Base-by-base conservation (phyloP, 352 stramenopile genomes). In the Phytophthora multivora region DNA sequence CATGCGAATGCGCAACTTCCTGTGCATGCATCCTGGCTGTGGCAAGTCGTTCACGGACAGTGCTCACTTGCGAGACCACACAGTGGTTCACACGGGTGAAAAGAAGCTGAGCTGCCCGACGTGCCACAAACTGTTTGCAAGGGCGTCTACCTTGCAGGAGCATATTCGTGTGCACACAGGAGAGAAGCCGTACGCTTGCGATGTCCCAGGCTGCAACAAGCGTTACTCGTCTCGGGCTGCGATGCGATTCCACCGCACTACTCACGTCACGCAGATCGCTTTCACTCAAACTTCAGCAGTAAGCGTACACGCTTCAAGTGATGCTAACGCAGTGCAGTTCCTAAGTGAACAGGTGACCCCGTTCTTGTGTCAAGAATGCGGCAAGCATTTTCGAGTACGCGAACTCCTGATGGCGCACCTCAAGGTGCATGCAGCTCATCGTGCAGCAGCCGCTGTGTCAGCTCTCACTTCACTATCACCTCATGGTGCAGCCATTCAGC, bases 11-110 rank as follows among this genome's bases (percentile, higher is more conserved):
- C 79, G 79, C 45, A 90, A 89, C 38, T 90, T 90, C 23, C 62
- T 86, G 16, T 89, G 80, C 42, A 84, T 84, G 55, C 77, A 90
- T 50, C 79, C 79, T 51, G 74, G 72, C 13, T 90, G 80, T 49
- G 79, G 75, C 45, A 90, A 90, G 59, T 84, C 79, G 19, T 90
- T 90, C 53, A 76, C 77, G 13, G 79, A 89, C 65, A 90, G 83
- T 53, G 80, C 80, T 31, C 79, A 90, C 40, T 61, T 89, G 45
- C 65, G 79, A 52, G 79, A 90, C 55, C 80, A 90, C 63, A 90
- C 76, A 28, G 80, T 88, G 31, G 80, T 90, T n/a, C 80, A 90
- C 63, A 88, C 79, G 30, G 78, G 80, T 47, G 80, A 88, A 57
- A 88, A 88, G 75, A 83, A 73, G 15, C 45, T 88, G 39, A 69